Evolutionary conservation across 2,329 filamentous ascomycete genomes (phyloP), one percentile per base, ranked within the genome.

Genomic region (Lecanicillium sp.): DNA sequence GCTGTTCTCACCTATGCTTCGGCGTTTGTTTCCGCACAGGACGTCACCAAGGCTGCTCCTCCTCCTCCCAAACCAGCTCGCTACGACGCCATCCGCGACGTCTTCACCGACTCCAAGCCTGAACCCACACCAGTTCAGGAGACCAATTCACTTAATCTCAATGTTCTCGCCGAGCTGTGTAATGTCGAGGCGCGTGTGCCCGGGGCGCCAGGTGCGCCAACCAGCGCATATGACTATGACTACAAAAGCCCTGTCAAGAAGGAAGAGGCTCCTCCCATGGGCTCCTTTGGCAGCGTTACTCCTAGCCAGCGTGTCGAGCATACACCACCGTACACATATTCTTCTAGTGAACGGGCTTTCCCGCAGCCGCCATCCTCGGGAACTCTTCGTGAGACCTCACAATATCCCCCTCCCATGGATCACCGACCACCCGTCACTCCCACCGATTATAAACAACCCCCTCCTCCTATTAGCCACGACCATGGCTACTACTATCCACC

Each of bases 101-200:
- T 66, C 20, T 67, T 67, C 44, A 59, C 59, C 11, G 52, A 59
- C 38, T 53, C 57, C 7, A 59, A 56, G 40, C 58, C 61, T 15
- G 46, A 47, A 5, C 41, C 55, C 13, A 37, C 51, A 9, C 53
- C 55, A 3, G 42, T 48, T 6, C 42, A 46, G 4, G 52, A 56
- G 9, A 41, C 43, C 12, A 51, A 51, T 20, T 43, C 41, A 12
- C 40, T 54, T 20, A 45, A 49, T 16, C 57, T 63, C 28, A 56
- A 58, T 41, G 43, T 59, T 7, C 48, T 63, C 18, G 59, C 60
- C 9, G 51, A 58, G 42, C 37, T 63, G 28, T 62, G 59, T 49
- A 53, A 54, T 16, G 46, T 59, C 12, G 53, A 57, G 29, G 48
- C 49, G 20, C 48, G 49, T 17, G 46, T 53, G 5, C 49, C 50